Evolutionary conservation across 2,329 filamentous ascomycete genomes (phyloP).

Genomic region (Laburnicola sp.): DNA sequence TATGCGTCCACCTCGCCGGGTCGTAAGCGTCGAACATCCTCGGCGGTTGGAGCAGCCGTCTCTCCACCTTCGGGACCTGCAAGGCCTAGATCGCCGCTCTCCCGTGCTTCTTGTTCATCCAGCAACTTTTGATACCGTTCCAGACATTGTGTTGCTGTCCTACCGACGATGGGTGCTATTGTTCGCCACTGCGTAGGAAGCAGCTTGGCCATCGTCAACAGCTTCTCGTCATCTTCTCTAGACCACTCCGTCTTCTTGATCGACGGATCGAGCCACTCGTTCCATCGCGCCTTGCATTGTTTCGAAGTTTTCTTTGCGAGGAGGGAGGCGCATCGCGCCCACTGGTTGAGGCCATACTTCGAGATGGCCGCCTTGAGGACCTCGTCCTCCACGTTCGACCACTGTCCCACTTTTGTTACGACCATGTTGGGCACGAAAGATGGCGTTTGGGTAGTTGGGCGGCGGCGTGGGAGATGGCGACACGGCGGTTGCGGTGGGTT

Average conservation of each 20-base stretch:
- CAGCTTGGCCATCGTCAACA: conserved; percentile 93
- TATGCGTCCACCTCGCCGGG: conserved; percentile 97
- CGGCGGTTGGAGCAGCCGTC: conserved; percentile 85
- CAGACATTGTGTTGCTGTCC: conserved; percentile 94
- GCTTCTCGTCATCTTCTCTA: conserved; percentile 96
- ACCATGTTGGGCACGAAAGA: conserved; percentile 53
- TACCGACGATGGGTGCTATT: conserved; percentile 93
- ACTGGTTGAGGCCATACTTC: conserved; percentile 63
- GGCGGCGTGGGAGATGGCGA: neutral
- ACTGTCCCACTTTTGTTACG: conserved; percentile 68
- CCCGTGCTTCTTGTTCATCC: conserved; percentile 90
- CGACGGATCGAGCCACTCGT: conserved; percentile 95
- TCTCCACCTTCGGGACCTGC: conserved; percentile 86
- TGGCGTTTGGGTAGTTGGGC: neutral
- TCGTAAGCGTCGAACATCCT: conserved; percentile 84
- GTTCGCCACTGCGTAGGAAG: conserved; percentile 99
- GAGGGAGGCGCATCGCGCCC: conserved; percentile 96
- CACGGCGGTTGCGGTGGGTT: conserved; percentile 4
- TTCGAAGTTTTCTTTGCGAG: conserved; percentile 97
- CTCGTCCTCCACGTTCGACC: conserved; percentile 82
- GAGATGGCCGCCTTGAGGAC: conserved; percentile 77
- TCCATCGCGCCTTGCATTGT: conserved; percentile 98
- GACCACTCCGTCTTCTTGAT: conserved; percentile 99
- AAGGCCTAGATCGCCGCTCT: conserved; percentile 77
- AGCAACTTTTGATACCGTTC: conserved; percentile 96